A percentile compares a stretch with the other conserved stretches of the same genome.
These are phyloP conservation scores for Hypoxylon sp. DNA, from an alignment of 2,329 filamentous ascomycete species.

Conservation along the genomic window DNA sequence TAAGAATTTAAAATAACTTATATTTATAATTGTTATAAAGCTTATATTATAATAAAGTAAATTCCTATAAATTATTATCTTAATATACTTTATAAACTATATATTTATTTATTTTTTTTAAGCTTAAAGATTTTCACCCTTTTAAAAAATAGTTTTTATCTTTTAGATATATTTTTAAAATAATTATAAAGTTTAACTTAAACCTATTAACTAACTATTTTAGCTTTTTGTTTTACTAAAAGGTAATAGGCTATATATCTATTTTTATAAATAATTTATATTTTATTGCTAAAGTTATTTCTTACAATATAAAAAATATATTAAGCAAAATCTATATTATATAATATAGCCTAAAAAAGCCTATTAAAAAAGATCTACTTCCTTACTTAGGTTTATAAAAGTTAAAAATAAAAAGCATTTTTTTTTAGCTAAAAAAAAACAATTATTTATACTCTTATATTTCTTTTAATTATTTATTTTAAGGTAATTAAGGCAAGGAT, in stretches of 20 bases:
- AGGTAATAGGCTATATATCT: neutral
- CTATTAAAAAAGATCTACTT: neutral
- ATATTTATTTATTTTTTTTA: neutral
- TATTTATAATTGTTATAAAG: neutral
- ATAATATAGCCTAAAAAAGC: neutral
- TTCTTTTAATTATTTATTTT: neutral
- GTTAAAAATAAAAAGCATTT: neutral
- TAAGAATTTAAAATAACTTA: neutral
- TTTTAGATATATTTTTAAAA: too few relatives aligned
- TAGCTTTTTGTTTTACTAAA: constrained; percentile 1
- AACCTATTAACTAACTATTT: constrained; percentile 3
- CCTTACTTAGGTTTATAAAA: neutral
- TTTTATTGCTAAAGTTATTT: neutral
- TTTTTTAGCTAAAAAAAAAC: neutral
- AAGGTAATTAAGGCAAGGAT: neutral
- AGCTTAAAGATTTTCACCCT: neutral
- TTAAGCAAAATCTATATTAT: neutral
- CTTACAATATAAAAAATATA: neutral
- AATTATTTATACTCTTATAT: neutral
- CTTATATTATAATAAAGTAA: neutral
- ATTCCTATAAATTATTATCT: neutral
- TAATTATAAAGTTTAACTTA: constrained; percentile 6
- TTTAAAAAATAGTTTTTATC: too few relatives aligned
- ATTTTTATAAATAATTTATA: constrained; percentile 5
- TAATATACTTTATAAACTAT: neutral